These are phyloP conservation scores for Trichoderma cornu-damae DNA, from an alignment of 2,329 filamentous ascomycete species.

Conservation along the genomic window DNA sequence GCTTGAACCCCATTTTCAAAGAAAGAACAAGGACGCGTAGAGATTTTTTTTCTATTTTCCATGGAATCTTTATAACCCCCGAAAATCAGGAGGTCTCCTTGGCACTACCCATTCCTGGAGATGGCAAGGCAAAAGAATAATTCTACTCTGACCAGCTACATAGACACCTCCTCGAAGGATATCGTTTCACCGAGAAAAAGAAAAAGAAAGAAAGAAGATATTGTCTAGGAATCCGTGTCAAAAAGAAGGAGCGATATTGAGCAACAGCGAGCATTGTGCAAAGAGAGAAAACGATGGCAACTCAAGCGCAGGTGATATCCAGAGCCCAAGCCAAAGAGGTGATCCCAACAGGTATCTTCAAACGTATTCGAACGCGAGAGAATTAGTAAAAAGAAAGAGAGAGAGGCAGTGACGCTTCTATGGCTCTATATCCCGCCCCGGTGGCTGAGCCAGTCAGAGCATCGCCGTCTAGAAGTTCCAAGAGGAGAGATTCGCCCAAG, in stretches of 20 bases:
- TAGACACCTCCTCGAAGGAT: background rate
- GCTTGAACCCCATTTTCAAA: too few relatives aligned
- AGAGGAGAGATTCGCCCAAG: too few relatives aligned
- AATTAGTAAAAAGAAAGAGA: too few relatives aligned
- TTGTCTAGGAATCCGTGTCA: too few relatives aligned
- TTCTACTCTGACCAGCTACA: background rate
- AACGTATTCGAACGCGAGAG: background rate
- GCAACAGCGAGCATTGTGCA: background rate
- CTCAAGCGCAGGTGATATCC: background rate
- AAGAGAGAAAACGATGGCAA: background rate
- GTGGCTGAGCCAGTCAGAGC: too few relatives aligned
- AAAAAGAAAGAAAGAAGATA: too few relatives aligned
- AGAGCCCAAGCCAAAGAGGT: background rate
- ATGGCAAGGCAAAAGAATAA: background rate
- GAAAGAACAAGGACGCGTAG: background rate
- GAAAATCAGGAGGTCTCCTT: background rate
- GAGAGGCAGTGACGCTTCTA: too few relatives aligned
- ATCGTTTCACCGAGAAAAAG: background rate
- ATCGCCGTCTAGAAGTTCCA: too few relatives aligned
- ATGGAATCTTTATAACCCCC: background rate
- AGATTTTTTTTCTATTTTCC: background rate
- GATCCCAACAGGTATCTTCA: background rate
- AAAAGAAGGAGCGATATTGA: background rate
- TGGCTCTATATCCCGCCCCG: too few relatives aligned
- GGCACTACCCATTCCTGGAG: background rate